Evolutionary conservation across 768 basidiomycete species (phyloP).

Genomic region (Mycena vulgaris): DNA sequence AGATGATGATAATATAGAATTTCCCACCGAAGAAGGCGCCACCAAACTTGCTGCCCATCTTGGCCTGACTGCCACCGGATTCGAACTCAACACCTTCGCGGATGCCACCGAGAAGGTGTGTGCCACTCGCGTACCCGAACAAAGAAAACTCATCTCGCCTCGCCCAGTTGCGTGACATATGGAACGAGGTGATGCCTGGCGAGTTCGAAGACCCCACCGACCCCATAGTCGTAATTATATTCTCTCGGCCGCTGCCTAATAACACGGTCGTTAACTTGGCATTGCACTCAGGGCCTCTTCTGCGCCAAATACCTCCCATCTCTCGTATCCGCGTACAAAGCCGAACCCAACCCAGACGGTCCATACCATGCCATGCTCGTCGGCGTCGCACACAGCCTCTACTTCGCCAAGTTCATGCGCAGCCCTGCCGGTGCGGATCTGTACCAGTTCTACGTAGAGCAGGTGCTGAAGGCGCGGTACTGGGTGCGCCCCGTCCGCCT

Average conservation of each 20-base stretch:
- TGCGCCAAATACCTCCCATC: constrained; percentile 13
- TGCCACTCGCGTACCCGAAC: background rate
- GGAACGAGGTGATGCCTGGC: constrained; percentile 11
- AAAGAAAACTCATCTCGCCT: too few species aligned
- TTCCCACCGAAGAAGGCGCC: constrained; percentile 5
- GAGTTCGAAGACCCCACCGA: constrained; percentile 6
- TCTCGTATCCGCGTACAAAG: constrained; percentile 11
- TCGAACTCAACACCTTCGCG: background rate
- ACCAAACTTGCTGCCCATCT: constrained; percentile 5
- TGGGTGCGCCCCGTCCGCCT: background rate
- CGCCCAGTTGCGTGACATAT: constrained; percentile 8
- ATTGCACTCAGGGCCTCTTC: too few species aligned
- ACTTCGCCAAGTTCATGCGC: constrained; percentile 18
- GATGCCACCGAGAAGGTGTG: constrained; percentile 19
- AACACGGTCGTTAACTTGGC: background rate
- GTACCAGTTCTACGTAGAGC: background rate
- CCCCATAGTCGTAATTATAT: constrained; percentile 7
- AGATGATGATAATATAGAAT: too few species aligned
- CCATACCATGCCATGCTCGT: background rate
- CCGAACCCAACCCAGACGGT: background rate
- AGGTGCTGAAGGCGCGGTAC: background rate
- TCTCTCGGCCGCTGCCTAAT: background rate
- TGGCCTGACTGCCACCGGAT: too few species aligned
- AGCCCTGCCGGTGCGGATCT: background rate
- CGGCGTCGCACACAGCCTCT: background rate